These are phyloP conservation scores for Endocarpon pusillum DNA, from an alignment of 495 filamentous ascomycete species.

Conservation along the genomic window DNA sequence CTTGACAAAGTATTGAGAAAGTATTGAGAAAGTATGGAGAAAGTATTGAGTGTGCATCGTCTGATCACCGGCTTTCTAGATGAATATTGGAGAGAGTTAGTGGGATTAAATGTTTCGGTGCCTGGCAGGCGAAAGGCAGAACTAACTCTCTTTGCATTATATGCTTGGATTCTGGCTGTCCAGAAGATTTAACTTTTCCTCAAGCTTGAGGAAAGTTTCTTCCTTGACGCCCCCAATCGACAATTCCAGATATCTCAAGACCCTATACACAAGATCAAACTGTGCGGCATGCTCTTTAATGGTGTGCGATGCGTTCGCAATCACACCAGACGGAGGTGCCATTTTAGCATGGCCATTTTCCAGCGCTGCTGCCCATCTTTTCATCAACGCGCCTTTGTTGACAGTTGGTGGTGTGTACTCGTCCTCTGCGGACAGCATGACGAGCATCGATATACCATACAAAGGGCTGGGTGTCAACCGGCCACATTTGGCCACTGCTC, in stretches of 20 bases:
- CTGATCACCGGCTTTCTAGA: no score
- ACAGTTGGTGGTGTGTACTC: slow-evolving; percentile 45
- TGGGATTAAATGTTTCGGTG: no score
- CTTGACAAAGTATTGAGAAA: no score
- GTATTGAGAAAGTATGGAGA: no score
- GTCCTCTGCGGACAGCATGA: slow-evolving; percentile 55
- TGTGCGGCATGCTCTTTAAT: slow-evolving; percentile 17
- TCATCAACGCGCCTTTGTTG: slow-evolving; percentile 46
- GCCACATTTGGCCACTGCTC: slow-evolving; percentile 32
- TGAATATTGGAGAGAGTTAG: no score
- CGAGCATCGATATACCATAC: slow-evolving; percentile 16
- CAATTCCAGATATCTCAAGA: slow-evolving; percentile 36
- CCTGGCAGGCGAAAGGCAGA: no score
- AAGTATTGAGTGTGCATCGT: no score
- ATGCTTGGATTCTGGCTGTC: no score
- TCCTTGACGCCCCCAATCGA: no score
- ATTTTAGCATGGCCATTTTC: neutral
- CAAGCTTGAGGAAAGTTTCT: no score
- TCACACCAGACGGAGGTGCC: slow-evolving; percentile 20
- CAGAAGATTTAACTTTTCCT: no score
- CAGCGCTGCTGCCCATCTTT: slow-evolving; percentile 47
- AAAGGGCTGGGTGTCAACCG: slow-evolving; percentile 31
- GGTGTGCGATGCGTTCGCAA: slow-evolving; percentile 44
- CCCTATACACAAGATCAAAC: slow-evolving; percentile 33
- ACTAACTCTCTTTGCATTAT: no score